Percentiles rank a stretch among this genome's conserved stretches.
These are phyloP conservation scores for Pterocarpus macrocarpus DNA, from an alignment of 306 rosid genomes.

Conservation along the genomic window DNA sequence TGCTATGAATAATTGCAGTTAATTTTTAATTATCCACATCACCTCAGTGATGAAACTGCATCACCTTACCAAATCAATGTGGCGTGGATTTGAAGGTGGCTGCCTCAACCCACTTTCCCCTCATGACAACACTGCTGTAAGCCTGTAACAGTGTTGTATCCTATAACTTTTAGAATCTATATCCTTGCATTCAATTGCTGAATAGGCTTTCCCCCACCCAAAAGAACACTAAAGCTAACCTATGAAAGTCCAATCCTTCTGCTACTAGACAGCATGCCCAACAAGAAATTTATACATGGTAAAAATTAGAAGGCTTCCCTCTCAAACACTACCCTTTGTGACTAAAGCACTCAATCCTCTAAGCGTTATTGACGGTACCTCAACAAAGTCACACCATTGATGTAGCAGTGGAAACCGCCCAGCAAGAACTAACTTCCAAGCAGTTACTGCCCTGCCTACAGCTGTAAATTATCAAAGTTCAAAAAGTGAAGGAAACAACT, in stretches of 20 bases:
- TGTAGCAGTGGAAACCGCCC: conserved; percentile 85
- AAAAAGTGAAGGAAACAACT: conserved; percentile 32
- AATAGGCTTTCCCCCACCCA: neutral
- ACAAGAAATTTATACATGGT: neutral
- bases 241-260: conserved; percentile 13
- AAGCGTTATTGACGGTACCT: conserved; percentile 60
- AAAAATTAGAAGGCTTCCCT: conserved; percentile 20
- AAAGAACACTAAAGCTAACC: conserved; percentile 1
- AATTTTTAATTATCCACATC: neutral
- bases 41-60: neutral
- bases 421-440: conserved; percentile 88
- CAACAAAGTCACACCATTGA: conserved; percentile 95
- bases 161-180: neutral
- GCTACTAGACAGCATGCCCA: conserved; percentile 10
- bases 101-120: neutral
- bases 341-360: conserved; percentile 27
- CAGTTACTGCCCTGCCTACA: conserved; percentile 77
- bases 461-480: conserved; percentile 63
- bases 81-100: neutral
- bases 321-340: neutral
- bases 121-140: neutral
- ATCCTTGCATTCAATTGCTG: neutral
- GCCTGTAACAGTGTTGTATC: conserved; percentile 1
- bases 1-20: neutral
- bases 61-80: conserved; percentile 12